phyloP scores from a whole-genome alignment of 441 rosid genomes.

The Isatis lusitanica region DNA sequence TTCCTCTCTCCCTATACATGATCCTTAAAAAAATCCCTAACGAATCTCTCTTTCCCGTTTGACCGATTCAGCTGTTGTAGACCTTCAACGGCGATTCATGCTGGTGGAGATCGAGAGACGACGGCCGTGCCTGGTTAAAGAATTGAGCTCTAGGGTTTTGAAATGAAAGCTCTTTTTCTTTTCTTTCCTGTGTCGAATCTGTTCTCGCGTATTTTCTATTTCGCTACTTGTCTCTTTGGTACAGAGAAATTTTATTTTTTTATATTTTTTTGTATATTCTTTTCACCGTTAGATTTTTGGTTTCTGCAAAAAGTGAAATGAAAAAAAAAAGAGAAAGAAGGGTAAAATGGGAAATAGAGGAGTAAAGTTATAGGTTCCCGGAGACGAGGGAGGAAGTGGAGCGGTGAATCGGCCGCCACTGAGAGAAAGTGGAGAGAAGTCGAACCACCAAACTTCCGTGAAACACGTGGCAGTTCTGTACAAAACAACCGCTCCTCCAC shows the following conservation, averaged over 20 bases:
- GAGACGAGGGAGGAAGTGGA: constrained; percentile 26
- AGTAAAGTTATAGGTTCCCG: constrained; percentile 14
- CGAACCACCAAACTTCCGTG: background rate
- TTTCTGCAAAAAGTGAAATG: background rate
- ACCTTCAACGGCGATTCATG: constrained; percentile 32
- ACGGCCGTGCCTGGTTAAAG: background rate
- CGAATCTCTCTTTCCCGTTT: background rate
- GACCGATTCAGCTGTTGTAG: constrained; percentile 2
- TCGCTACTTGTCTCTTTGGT: constrained; percentile 1
- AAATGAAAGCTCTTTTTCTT: background rate
- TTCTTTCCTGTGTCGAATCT: constrained; percentile 2
- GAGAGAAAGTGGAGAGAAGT: constrained; percentile 8
- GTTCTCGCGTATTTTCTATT: background rate
- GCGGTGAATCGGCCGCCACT: constrained; percentile 22
- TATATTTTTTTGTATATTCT: too few relatives aligned
- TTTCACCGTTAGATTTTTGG: background rate
- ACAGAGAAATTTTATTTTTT: background rate
- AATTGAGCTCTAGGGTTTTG: constrained; percentile 31
- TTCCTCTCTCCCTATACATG: constrained; percentile 52
- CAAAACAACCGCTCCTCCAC: background rate
- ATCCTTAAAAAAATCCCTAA: constrained; percentile 1
- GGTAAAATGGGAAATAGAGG: background rate
- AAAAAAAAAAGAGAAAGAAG: background rate
- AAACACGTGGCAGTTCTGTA: background rate
- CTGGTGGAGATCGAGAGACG: constrained; percentile 16